These are phyloP conservation scores for Volutella citrinella DNA, from an alignment of 2,329 filamentous ascomycete species.

Conservation along the genomic window DNA sequence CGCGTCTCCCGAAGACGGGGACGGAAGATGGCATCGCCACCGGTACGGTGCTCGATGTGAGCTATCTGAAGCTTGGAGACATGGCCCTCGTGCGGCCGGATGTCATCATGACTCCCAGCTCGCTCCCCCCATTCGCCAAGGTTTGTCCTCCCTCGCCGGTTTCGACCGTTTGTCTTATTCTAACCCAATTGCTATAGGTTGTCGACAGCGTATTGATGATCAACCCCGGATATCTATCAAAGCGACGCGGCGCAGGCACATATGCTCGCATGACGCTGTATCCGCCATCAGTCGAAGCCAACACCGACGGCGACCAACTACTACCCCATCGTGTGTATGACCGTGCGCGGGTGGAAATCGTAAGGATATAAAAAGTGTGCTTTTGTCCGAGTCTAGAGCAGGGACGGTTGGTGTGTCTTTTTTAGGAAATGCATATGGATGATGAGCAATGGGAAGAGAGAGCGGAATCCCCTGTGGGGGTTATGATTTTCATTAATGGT, in stretches of 20 bases:
- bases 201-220: constrained; percentile 86
- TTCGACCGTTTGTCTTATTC: neutral
- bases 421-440: constrained; percentile 18
- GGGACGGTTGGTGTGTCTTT: constrained; percentile 2
- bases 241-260: constrained; percentile 79
- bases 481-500: constrained; percentile 23
- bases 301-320: constrained; percentile 53
- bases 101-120: constrained; percentile 77
- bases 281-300: constrained; percentile 59
- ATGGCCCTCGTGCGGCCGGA: constrained; percentile 86
- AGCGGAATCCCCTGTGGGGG: constrained; percentile 9
- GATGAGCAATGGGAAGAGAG: constrained; percentile 18
- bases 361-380: constrained; percentile 64
- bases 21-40: constrained; percentile 58
- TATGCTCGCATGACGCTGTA: constrained; percentile 78
- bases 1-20: constrained; percentile 63
- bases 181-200: constrained; percentile 55
- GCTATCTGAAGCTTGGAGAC: constrained; percentile 84
- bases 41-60: constrained; percentile 77
- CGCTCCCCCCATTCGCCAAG: constrained; percentile 83
- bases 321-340: constrained; percentile 76
- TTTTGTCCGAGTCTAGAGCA: constrained; percentile 1
- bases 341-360: constrained; percentile 81
- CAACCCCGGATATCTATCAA: constrained; percentile 86
- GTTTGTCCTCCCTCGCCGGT: constrained; percentile 48